Conservation (phyloP, 1,284 basidiomycete species). For the Rugosomyces carneus region DNA sequence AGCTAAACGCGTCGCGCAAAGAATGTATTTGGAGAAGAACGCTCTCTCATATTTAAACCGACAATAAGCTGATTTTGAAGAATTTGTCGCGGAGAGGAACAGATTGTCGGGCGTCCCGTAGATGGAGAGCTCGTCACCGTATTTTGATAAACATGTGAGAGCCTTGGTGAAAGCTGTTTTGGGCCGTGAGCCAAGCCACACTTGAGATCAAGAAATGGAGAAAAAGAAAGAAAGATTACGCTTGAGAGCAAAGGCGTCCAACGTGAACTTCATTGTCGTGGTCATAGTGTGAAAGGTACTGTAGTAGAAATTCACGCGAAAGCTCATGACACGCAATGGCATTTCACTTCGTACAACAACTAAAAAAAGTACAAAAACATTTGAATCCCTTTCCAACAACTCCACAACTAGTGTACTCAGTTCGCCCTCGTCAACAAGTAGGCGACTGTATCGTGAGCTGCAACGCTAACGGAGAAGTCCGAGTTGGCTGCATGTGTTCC, state of each 20-base stretch:
- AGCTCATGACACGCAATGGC: too few species aligned
- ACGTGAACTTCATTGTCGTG: constrained; percentile 32
- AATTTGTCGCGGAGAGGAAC: constrained; percentile 66
- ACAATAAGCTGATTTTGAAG: constrained; percentile 73
- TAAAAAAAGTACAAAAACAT: neutral
- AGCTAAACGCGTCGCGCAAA: constrained; percentile 26
- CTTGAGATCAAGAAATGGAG: neutral
- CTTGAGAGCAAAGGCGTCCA: constrained; percentile 39
- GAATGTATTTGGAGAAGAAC: constrained; percentile 65
- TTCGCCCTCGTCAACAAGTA: constrained; percentile 29
- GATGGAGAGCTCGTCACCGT: constrained; percentile 72
- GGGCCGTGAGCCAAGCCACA: constrained; percentile 6
- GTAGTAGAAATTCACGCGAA: too few species aligned
- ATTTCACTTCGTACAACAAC: too few species aligned
- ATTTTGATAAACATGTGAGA: constrained; percentile 67
- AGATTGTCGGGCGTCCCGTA: constrained; percentile 55
- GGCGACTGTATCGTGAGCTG: constrained; percentile 46
- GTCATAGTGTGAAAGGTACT: too few species aligned
- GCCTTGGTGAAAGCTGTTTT: constrained; percentile 63
- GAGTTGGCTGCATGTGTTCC: constrained; percentile 32
- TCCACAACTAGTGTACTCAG: too few species aligned
- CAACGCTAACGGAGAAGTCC: constrained; percentile 36
- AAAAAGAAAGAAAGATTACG: constrained; percentile 21
- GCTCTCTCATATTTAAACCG: constrained; percentile 63
- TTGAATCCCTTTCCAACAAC: neutral